Conservation (phyloP, 768 basidiomycete genomes). For the Boletus sp. region DNA sequence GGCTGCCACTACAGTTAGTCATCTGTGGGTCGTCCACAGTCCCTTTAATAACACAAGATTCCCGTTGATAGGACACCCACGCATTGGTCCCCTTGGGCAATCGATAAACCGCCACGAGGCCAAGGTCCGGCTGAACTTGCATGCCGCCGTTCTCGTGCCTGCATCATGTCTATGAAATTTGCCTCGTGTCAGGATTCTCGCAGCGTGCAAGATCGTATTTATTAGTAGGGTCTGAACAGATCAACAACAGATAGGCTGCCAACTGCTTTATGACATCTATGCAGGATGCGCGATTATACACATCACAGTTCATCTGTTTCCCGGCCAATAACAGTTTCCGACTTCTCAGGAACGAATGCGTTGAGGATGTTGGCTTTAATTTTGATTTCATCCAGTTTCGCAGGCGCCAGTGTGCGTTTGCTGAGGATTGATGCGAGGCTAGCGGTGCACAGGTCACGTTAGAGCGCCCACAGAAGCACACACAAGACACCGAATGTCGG, state of each 20-base stretch:
- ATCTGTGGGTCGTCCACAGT: neutral
- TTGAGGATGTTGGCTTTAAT: conserved; percentile 85
- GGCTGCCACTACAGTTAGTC: neutral
- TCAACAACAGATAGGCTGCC: conserved; percentile 15
- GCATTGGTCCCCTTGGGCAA: conserved; percentile 7
- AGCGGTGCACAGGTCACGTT: conserved; percentile 4
- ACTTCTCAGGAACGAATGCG: conserved; percentile 50
- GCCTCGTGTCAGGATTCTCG: conserved; percentile 21
- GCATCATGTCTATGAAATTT: conserved; percentile 20
- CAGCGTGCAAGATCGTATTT: conserved; percentile 5
- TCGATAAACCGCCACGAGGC: conserved; percentile 26
- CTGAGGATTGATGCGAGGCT: conserved; percentile 75
- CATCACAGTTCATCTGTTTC: conserved; percentile 45
- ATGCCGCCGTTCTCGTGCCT: conserved; percentile 15
- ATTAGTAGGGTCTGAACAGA: conserved; percentile 18
- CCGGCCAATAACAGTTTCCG: conserved; percentile 31
- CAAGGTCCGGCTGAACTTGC: conserved; percentile 20
- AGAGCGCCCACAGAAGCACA: neutral
- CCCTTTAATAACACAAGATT: conserved; percentile 15
- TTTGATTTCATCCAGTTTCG: conserved; percentile 91
- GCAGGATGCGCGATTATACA: neutral
- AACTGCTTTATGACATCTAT: conserved; percentile 7
- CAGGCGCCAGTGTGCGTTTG: conserved; percentile 72
- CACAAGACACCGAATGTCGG: neutral
- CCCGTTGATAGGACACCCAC: conserved; percentile 12